Percentiles rank a stretch among this genome's conserved stretches.
Conservation (phyloP, 176 grass and related monocot species). For the Oryza brachyantha region DNA sequence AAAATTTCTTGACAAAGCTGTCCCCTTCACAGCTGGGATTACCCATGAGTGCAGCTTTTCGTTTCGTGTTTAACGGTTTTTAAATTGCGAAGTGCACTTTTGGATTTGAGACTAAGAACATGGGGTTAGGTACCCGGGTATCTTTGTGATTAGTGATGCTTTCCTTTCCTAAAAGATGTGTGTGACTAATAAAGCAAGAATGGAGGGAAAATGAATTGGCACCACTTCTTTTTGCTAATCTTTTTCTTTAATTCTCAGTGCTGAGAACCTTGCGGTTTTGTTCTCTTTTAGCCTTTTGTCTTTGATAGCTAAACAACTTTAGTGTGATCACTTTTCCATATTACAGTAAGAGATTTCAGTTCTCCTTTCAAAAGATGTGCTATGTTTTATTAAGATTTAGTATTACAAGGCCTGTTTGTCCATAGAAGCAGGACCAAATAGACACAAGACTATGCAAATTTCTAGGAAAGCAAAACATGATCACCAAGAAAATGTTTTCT, state of each 20-base stretch:
- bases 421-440: not conserved
- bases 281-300: conserved; percentile 39
- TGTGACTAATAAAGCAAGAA: conserved; percentile 35
- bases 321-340: conserved; percentile 19
- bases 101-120: conserved; percentile 27
- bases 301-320: conserved; percentile 34
- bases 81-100: conserved; percentile 17
- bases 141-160: conserved; percentile 39
- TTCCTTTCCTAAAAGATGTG: conserved; percentile 49
- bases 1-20: conserved; percentile 5
- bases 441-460: conserved; percentile 15
- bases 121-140: conserved; percentile 43
- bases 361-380: conserved; percentile 25
- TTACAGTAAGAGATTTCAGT: not conserved
- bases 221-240: conserved; percentile 29
- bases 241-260: conserved; percentile 37
- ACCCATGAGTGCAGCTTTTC: conserved; percentile 15
- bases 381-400: conserved; percentile 33
- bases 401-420: conserved; percentile 10
- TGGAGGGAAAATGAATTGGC: conserved; percentile 10
- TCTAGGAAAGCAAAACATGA: conserved; percentile 11
- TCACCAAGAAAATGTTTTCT: not conserved
- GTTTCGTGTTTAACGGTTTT: conserved; percentile 20
- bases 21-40: conserved; percentile 7
- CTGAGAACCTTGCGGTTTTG: conserved; percentile 4